Evolutionary conservation across 2,329 filamentous ascomycete species (phyloP).

Genomic region (Aspergillus luchuensis): DNA sequence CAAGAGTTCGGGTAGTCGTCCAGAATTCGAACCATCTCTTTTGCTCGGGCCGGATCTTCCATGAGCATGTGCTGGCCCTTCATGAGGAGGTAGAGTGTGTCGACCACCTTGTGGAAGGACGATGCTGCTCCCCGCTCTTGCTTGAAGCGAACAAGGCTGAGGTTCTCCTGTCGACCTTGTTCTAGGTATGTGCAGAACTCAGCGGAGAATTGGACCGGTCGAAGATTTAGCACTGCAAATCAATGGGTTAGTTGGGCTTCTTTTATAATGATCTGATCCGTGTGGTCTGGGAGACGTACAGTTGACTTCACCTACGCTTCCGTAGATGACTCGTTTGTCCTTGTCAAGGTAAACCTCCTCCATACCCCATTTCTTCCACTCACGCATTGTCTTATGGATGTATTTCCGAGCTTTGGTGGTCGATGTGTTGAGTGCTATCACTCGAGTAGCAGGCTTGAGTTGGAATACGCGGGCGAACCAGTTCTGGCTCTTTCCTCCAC

Average conservation of each 20-base stretch:
- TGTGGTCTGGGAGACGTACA: constrained; percentile 59
- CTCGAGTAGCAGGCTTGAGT: constrained; percentile 76
- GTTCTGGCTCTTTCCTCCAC: constrained; percentile 60
- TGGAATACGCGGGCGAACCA: constrained; percentile 90
- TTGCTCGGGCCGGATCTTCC: constrained; percentile 64
- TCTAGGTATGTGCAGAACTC: constrained; percentile 90
- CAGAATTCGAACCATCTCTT: constrained; percentile 63
- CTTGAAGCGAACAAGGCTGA: constrained; percentile 81
- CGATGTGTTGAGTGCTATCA: constrained; percentile 74
- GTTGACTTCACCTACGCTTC: constrained; percentile 73
- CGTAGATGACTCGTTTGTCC: constrained; percentile 75
- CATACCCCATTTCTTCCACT: constrained; percentile 83
- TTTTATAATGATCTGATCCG: neutral
- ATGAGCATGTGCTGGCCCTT: constrained; percentile 67
- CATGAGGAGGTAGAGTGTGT: constrained; percentile 72
- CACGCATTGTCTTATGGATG: constrained; percentile 70
- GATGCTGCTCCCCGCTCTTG: constrained; percentile 90
- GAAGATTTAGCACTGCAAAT: constrained; percentile 70
- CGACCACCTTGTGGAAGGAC: constrained; percentile 81
- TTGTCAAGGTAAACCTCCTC: constrained; percentile 77
- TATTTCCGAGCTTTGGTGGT: constrained; percentile 76
- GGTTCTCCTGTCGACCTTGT: constrained; percentile 72
- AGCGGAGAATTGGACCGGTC: constrained; percentile 82
- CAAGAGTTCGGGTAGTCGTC: constrained; percentile 27
- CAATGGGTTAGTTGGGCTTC: constrained; percentile 17